phyloP scores from a whole-genome alignment of 139 green algal genomes.

The Eudorina sp. region DNA sequence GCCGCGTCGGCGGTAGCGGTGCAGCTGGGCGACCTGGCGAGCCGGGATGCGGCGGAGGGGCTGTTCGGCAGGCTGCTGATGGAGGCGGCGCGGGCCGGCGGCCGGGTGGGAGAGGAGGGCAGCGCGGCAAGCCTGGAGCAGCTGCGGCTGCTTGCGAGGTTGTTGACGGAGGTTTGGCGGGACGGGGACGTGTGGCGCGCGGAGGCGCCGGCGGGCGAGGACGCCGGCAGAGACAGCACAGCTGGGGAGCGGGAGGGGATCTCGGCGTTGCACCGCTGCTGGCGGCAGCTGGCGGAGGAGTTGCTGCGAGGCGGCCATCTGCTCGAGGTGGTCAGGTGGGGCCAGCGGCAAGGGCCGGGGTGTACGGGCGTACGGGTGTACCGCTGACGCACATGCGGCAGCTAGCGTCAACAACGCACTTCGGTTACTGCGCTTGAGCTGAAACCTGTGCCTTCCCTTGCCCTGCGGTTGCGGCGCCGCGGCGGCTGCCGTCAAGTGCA shows the following conservation, averaged over 20 bases:
- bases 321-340: constrained; percentile 1
- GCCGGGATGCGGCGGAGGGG: not conserved
- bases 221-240: not conserved
- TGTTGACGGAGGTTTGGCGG: constrained; percentile 28
- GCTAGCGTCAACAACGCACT: too few species aligned
- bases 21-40: not conserved
- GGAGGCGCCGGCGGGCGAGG: not conserved
- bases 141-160: not conserved
- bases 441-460: too few species aligned
- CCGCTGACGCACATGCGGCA: too few species aligned
- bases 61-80: constrained; percentile 3
- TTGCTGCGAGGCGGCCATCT: constrained; percentile 4
- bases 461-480: not conserved
- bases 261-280: constrained; percentile 19
- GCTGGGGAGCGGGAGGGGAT: not conserved
- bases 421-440: too few species aligned
- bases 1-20: not conserved
- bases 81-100: not conserved
- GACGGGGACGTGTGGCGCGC: not conserved
- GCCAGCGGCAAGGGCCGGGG: not conserved
- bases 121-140: not conserved
- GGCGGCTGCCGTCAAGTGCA: not conserved
- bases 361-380: too few species aligned
- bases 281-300: not conserved
- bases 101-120: not conserved